Percentiles rank a stretch among this genome's conserved stretches.
phyloP scores from a whole-genome alignment of 257 asterid genomes.

The Henckelia pumila region DNA sequence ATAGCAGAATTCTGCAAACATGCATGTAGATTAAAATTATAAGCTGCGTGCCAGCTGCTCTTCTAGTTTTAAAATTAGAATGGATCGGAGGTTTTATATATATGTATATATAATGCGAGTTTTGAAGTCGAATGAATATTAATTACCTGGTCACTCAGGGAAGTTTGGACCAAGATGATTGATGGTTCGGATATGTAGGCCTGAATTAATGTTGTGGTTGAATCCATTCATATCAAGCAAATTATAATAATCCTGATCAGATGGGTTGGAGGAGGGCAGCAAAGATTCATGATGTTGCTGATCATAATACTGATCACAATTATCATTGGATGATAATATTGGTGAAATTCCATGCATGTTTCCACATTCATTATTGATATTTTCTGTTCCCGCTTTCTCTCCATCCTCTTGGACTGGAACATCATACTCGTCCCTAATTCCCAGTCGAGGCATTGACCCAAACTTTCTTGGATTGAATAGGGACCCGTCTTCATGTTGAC shows the following conservation, averaged over 20 bases:
- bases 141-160: conserved; percentile 31
- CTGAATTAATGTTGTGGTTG: conserved; percentile 18
- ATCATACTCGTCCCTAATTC: neutral
- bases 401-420: neutral
- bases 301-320: neutral
- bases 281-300: conserved; percentile 11
- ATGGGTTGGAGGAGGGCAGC: neutral
- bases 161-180: neutral
- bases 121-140: neutral
- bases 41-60: no score
- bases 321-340: neutral
- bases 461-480: conserved; percentile 32
- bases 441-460: conserved; percentile 41
- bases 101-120: no score
- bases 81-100: neutral
- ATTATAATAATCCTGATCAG: conserved; percentile 25
- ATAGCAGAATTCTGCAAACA: conserved; percentile 29
- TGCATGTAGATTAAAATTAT: neutral
- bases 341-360: conserved; percentile 1
- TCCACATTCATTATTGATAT: neutral
- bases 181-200: neutral
- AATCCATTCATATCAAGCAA: conserved; percentile 26
- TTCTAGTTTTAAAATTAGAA: neutral
- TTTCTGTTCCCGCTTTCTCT: neutral
- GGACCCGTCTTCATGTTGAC: neutral